Percentiles rank a stretch among this genome's conserved stretches.
Evolutionary conservation across 2,329 filamentous ascomycete genomes (phyloP).

Genomic region (Dothistroma septosporum): DNA sequence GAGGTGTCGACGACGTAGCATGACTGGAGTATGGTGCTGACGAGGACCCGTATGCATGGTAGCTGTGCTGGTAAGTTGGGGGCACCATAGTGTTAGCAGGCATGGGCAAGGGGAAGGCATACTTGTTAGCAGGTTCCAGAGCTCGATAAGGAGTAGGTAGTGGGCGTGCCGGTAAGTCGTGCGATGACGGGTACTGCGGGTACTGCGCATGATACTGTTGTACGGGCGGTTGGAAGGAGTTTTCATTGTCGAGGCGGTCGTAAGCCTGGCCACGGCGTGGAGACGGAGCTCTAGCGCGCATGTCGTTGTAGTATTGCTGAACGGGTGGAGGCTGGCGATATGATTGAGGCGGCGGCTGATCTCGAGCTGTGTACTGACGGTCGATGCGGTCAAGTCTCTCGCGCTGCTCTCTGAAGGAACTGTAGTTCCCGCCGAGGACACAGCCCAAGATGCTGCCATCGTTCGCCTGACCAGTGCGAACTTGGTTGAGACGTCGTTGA

Average conservation of each 20-base stretch:
- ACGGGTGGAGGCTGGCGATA: neutral
- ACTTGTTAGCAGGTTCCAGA: neutral
- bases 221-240: neutral
- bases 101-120: neutral
- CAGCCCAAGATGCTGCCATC: slow-evolving; percentile 61
- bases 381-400: slow-evolving; percentile 27
- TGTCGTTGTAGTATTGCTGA: neutral
- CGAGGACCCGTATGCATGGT: neutral
- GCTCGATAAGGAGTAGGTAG: neutral
- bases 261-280: neutral
- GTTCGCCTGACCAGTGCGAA: slow-evolving; percentile 37
- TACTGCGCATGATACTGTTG: neutral
- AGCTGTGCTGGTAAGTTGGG: slow-evolving; percentile 1
- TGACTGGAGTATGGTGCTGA: neutral
- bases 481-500: slow-evolving; percentile 33
- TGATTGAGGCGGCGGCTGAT: neutral
- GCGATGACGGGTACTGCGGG: neutral
- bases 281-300: neutral
- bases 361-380: neutral
- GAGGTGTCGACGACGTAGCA: neutral
- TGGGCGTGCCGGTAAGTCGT: neutral
- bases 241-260: neutral
- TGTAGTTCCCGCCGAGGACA: slow-evolving; percentile 75
- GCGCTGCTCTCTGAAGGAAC: slow-evolving; percentile 66
- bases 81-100: neutral